phyloP scores from a whole-genome alignment of 495 filamentous ascomycete genomes.

The Tuber calosporum region DNA sequence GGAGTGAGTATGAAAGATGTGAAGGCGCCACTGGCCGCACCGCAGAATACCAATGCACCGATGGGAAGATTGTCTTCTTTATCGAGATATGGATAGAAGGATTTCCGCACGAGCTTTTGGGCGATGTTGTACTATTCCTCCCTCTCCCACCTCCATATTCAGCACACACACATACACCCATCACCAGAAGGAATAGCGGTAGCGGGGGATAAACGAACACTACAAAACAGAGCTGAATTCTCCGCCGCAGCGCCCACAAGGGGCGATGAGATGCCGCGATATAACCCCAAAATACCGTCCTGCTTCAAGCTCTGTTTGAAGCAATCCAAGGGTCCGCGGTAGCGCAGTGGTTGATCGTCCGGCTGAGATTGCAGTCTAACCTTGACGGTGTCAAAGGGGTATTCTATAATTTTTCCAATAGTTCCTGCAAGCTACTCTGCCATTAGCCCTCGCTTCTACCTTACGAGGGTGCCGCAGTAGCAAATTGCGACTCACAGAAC shows the following conservation, averaged over 20 bases:
- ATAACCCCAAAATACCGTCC: slow-evolving; percentile 70
- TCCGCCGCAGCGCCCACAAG: slow-evolving; percentile 87
- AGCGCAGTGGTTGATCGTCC: slow-evolving; percentile 69
- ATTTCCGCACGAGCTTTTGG: slow-evolving; percentile 57
- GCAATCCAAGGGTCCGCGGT: slow-evolving; percentile 84
- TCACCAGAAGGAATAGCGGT: background rate
- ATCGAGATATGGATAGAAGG: slow-evolving; percentile 53
- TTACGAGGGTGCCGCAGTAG: slow-evolving; percentile 2
- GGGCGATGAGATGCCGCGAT: slow-evolving; percentile 88
- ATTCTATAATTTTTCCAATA: slow-evolving; percentile 92
- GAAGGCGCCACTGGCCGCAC: slow-evolving; percentile 79
- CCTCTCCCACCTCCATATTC: background rate
- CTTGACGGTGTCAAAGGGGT: slow-evolving; percentile 98
- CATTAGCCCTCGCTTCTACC: slow-evolving; percentile 6
- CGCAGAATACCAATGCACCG: slow-evolving; percentile 63
- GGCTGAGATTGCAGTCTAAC: slow-evolving; percentile 76
- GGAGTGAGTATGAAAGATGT: slow-evolving; percentile 87
- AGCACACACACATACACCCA: background rate
- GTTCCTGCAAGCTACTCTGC: slow-evolving; percentile 66
- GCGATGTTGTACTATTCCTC: slow-evolving; percentile 53
- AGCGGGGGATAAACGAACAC: slow-evolving; percentile 43
- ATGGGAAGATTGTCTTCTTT: slow-evolving; percentile 57
- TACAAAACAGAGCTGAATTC: slow-evolving; percentile 90
- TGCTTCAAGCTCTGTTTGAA: slow-evolving; percentile 73
- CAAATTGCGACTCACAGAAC: slow-evolving; percentile 57